These are phyloP conservation scores for Panicum virgatum DNA, from an alignment of 202 grass and related monocot species.

Conservation along the genomic window DNA sequence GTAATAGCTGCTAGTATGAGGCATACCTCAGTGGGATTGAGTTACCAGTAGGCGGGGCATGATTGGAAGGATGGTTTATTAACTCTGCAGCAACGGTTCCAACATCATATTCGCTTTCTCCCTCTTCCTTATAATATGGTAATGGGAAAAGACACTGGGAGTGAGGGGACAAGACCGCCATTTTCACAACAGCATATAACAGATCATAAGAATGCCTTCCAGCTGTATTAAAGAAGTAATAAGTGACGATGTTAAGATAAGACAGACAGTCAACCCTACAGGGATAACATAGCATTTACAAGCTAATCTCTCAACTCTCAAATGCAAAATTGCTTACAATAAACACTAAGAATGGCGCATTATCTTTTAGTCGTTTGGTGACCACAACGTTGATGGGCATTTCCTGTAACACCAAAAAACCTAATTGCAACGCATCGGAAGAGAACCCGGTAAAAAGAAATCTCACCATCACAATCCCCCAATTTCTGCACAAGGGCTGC, in stretches of 20 bases:
- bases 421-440: background rate
- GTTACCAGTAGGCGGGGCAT: slow-evolving; percentile 31
- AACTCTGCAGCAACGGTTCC: slow-evolving; percentile 43
- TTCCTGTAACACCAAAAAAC: background rate
- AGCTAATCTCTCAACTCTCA: background rate
- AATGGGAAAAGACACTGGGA: slow-evolving; percentile 51
- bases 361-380: background rate
- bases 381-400: background rate
- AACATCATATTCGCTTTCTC: slow-evolving; percentile 41
- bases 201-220: slow-evolving; percentile 52
- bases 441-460: background rate
- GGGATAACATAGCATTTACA: background rate
- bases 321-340: background rate
- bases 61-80: slow-evolving; percentile 40
- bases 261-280: background rate
- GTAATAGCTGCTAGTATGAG: slow-evolving; percentile 37
- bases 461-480: slow-evolving; percentile 47
- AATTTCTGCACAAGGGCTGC: slow-evolving; percentile 49
- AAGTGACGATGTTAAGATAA: slow-evolving; percentile 5
- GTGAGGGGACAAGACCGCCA: slow-evolving; percentile 36
- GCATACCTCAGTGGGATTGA: slow-evolving; percentile 64
- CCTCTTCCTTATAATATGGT: slow-evolving; percentile 50
- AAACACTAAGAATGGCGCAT: background rate
- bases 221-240: slow-evolving; percentile 35
- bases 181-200: slow-evolving; percentile 57